A percentile compares a stretch with the other conserved stretches of the same genome.
These are phyloP conservation scores for Chara braunii DNA, from an alignment of 139 green algal species.

Conservation along the genomic window DNA sequence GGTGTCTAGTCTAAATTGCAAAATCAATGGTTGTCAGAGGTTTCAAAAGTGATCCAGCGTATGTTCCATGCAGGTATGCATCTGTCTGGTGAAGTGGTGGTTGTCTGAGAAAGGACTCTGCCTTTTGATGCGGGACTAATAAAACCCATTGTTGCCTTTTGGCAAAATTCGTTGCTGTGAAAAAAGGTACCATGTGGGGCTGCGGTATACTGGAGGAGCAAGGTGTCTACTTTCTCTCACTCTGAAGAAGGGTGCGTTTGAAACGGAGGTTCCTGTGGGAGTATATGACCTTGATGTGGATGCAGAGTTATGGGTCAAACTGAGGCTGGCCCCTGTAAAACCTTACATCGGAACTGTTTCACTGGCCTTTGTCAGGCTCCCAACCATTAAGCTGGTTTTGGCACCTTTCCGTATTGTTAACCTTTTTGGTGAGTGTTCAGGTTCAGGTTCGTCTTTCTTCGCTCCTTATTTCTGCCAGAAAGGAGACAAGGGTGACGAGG, in stretches of 20 bases:
- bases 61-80: no score
- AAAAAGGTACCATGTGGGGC: slow-evolving; percentile 33
- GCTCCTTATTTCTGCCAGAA: not conserved
- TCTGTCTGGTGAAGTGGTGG: no score
- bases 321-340: slow-evolving; percentile 80
- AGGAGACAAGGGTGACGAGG: no score
- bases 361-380: slow-evolving; percentile 79
- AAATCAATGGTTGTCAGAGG: no score
- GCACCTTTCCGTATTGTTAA: slow-evolving; percentile 45
- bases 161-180: no score
- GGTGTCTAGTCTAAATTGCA: no score
- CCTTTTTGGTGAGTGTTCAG: slow-evolving; percentile 34
- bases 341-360: slow-evolving; percentile 84
- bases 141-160: no score
- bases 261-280: slow-evolving; percentile 61
- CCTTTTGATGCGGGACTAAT: no score
- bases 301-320: slow-evolving; percentile 86
- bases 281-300: slow-evolving; percentile 89
- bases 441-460: not conserved
- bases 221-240: slow-evolving; percentile 28
- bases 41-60: no score
- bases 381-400: slow-evolving; percentile 65
- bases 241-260: slow-evolving; percentile 1
- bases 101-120: no score
- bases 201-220: slow-evolving; percentile 36